A percentile compares a stretch with the other conserved stretches of the same genome.
phyloP scores from a whole-genome alignment of 2,329 filamentous ascomycete species.

The Madurella fahalii region DNA sequence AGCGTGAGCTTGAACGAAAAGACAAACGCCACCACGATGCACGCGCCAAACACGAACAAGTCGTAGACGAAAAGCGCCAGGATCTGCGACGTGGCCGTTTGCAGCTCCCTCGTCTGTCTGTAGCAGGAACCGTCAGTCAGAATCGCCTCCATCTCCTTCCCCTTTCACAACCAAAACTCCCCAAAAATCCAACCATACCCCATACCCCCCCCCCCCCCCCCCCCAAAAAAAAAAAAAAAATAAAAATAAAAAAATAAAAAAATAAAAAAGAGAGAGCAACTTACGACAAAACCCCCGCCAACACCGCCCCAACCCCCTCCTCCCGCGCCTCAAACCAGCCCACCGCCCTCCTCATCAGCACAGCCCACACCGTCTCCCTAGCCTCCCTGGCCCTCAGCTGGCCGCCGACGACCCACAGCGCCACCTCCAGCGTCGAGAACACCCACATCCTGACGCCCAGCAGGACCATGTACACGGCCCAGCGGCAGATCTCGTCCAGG shows the following conservation, averaged over 20 bases:
- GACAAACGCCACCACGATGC: constrained; percentile 68
- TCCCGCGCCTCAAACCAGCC: constrained; percentile 75
- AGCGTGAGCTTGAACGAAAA: constrained; percentile 82
- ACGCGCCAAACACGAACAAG: constrained; percentile 58
- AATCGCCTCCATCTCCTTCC: not conserved
- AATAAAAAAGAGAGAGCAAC: constrained; percentile 27
- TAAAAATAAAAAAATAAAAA: not conserved
- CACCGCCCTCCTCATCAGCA: constrained; percentile 68
- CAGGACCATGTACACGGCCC: constrained; percentile 58
- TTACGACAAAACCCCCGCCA: constrained; percentile 71
- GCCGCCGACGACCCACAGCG: constrained; percentile 71
- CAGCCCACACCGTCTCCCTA: constrained; percentile 61
- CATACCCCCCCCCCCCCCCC: too few species aligned
- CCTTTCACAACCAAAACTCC: too few species aligned
- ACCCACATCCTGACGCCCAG: constrained; percentile 65
- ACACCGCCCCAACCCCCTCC: constrained; percentile 67
- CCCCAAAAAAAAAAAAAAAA: not conserved
- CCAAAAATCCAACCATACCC: too few species aligned
- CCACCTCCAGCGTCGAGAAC: constrained; percentile 62
- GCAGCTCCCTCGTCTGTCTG: constrained; percentile 79
- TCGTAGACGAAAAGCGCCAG: constrained; percentile 67
- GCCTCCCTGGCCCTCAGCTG: constrained; percentile 71
- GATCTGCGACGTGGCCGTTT: constrained; percentile 73
- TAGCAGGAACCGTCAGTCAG: not conserved
- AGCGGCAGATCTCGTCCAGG: constrained; percentile 51